A percentile compares a stretch with the other conserved stretches of the same genome.
Conservation (phyloP, 2,329 filamentous ascomycete genomes). For the Botryotinia narcissicola region DNA sequence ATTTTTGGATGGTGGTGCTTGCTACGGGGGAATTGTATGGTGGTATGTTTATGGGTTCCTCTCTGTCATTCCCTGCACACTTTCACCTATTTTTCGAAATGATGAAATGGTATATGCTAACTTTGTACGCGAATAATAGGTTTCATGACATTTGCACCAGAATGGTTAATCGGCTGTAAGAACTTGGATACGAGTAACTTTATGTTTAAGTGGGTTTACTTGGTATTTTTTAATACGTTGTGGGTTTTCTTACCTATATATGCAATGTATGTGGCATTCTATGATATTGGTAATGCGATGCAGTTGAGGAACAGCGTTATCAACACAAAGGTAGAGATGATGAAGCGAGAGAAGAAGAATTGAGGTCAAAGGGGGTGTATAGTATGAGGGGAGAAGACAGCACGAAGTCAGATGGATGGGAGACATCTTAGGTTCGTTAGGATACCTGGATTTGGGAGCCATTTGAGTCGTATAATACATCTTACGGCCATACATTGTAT, state of each 20-base stretch:
- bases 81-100: no score
- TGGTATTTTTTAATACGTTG: constrained; percentile 66
- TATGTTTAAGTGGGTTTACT: constrained; percentile 61
- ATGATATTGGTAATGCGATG: constrained; percentile 56
- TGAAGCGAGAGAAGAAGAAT: constrained; percentile 28
- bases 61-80: neutral
- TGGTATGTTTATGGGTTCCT: constrained; percentile 42
- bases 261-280: constrained; percentile 53
- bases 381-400: neutral
- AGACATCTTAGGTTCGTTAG: neutral
- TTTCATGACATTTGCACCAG: constrained; percentile 70
- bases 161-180: constrained; percentile 61
- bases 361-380: neutral
- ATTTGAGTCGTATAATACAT: neutral
- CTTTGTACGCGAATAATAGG: constrained; percentile 41
- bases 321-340: constrained; percentile 23
- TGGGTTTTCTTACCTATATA: constrained; percentile 66
- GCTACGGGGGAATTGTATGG: constrained; percentile 67
- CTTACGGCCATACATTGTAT: neutral
- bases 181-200: constrained; percentile 65
- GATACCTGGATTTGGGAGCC: neutral
- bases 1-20: constrained; percentile 62
- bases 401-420: neutral
- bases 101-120: neutral
- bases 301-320: constrained; percentile 39